phyloP scores from a whole-genome alignment of 495 filamentous ascomycete genomes.

The Cetradonia linearis region DNA sequence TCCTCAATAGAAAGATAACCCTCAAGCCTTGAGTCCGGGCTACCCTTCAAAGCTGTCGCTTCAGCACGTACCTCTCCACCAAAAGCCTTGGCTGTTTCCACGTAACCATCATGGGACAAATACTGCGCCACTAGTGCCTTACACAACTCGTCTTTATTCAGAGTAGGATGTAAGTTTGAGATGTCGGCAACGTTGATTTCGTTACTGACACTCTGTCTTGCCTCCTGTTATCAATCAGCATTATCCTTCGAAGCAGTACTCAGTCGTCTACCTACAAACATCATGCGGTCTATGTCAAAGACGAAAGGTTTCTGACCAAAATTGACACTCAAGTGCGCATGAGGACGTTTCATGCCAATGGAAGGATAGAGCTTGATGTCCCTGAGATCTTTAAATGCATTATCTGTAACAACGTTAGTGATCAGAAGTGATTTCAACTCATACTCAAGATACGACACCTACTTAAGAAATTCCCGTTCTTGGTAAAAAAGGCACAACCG shows the following conservation, averaged over 20 bases:
- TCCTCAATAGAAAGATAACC: conserved; percentile 63
- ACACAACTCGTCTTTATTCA: conserved; percentile 67
- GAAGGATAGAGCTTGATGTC: conserved; percentile 67
- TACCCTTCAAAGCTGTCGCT: conserved; percentile 50
- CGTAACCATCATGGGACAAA: conserved; percentile 88
- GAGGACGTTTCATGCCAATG: conserved; percentile 85
- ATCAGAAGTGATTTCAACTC: background rate
- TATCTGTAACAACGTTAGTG: conserved; percentile 40
- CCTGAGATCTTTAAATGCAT: conserved; percentile 71
- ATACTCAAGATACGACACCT: conserved; percentile 26
- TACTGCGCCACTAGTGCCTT: conserved; percentile 82
- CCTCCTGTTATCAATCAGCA: conserved; percentile 40
- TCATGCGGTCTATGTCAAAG: conserved; percentile 84
- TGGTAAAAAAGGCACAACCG: conserved; percentile 85
- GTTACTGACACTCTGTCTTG: conserved; percentile 47
- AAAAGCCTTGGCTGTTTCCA: conserved; percentile 89
- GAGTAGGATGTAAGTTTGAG: conserved; percentile 49
- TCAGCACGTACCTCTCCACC: conserved; percentile 71
- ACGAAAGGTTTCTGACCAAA: conserved; percentile 86
- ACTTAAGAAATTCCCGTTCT: conserved; percentile 77
- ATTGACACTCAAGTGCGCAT: conserved; percentile 76
- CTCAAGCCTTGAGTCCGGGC: conserved; percentile 41
- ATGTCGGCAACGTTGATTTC: conserved; percentile 45
- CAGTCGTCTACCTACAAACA: conserved; percentile 49
- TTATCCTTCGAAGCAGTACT: background rate